Base-by-base conservation (phyloP, 2,329 filamentous ascomycete species). In the Penicillium sp. region DNA sequence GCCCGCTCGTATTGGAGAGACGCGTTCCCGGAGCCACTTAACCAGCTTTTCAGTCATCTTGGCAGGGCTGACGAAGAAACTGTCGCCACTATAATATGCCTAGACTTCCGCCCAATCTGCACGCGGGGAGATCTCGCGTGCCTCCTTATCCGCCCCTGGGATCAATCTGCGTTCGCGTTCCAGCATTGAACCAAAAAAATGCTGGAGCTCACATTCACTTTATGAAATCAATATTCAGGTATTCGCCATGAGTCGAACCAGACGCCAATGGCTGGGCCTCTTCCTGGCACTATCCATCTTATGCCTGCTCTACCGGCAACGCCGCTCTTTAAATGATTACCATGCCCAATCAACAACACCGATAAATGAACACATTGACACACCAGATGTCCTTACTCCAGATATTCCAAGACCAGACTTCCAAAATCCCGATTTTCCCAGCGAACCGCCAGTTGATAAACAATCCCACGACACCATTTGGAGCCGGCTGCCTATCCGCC, bases 251-350 rank as follows among this genome's bases (percentile, higher is more conserved):
- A 62, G 31, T 57, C 60, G 60, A 16, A 6, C 44, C 21, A 54
- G 35, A 44, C 62, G 62, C 45, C 62, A 62, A 52, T 45, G 52
- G 24, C 24, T 64, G 19, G 53, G 52, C 22, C 51, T 43, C 21
- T 52, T 56, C 51, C 48, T 64, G 1, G 55, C 46, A 19, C 26
- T 22, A 29, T 39, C 52, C 13, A 7, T 59, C 8, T n/a, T 63
- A n/a, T n/a, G 55, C 14, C n/a, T 63, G 19, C 14, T 62, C 13
- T 63, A 56, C 37, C 53, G 29, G 14, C 48, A 52, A 35, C 89
- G 56, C 81, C 87, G 56, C 13, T 39, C 39, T 5, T 53, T 27
- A 19, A 10, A 24, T 14, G 24, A 29, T 13, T 39, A 37, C n/a
- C 52, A 41, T 22, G 21, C 37, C 33, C 22, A 24, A 46, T 21